Conservation (phyloP, 495 filamentous ascomycete genomes). For the Barbatosphaeria neglecta region DNA sequence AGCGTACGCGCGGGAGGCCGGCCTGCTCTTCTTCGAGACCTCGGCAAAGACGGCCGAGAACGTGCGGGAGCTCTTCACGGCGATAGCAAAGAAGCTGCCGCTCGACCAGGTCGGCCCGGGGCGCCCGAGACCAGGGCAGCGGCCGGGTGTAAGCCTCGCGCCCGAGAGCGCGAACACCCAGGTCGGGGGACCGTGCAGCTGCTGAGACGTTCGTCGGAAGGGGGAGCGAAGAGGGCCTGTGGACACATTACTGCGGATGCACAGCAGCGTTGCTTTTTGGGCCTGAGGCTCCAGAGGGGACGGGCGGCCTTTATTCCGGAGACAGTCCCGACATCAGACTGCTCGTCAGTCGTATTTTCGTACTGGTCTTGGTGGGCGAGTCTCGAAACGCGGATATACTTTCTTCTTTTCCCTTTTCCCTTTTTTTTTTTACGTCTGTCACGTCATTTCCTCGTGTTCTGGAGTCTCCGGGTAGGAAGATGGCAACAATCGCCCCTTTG, state of each 20-base stretch:
- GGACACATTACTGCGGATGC: too few species aligned
- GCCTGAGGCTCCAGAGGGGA: too few species aligned
- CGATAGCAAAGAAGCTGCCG: conserved; percentile 92
- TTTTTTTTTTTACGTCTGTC: not conserved
- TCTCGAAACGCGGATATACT: not conserved
- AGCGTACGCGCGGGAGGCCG: conserved; percentile 86
- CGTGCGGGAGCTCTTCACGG: conserved; percentile 91
- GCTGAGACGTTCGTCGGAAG: conserved; percentile 28
- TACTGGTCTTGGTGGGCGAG: not conserved
- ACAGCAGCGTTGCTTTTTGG: too few species aligned
- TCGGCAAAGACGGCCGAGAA: conserved; percentile 95
- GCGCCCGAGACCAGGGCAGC: conserved; percentile 60
- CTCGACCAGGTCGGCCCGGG: conserved; percentile 88
- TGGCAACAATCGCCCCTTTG: conserved; percentile 9
- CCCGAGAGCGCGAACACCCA: conserved; percentile 70
- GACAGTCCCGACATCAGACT: too few species aligned
- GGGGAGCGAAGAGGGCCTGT: not conserved
- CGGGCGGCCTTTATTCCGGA: too few species aligned
- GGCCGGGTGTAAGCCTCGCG: conserved; percentile 70
- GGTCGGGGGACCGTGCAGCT: conserved; percentile 61
- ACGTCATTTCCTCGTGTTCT: conserved; percentile 9
- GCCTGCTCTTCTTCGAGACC: conserved; percentile 92
- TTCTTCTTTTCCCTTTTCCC: not conserved
- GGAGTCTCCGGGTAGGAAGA: conserved; percentile 15
- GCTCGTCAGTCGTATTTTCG: too few species aligned